Evolutionary conservation across 768 basidiomycete genomes (phyloP), one percentile per base, ranked within the genome.

Genomic region (Tulasnella calospora): DNA sequence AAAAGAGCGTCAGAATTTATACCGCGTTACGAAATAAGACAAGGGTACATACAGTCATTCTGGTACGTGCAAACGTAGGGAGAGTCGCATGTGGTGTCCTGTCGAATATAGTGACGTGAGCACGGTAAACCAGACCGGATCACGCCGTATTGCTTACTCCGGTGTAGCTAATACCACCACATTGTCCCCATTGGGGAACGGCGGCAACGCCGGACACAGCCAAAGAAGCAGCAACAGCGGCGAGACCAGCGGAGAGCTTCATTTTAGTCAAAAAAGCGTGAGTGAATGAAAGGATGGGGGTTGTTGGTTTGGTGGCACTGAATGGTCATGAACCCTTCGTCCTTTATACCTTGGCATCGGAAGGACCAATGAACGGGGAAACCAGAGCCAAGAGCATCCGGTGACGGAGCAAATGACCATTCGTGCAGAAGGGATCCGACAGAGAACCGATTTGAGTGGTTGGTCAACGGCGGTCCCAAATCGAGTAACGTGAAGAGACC

Each of bases 231-330:
- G 74, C 40, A 36, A 75, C 23, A 75, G 74, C 55, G 30, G 74
- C 74, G 46, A 75, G 23, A 47, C 74, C 74, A 33, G 74, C 21
- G n/a, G 74, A 46, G 74, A 75, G 46, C 55, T 55, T 75, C 74
- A 75, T 75, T 38, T 46, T 46, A 40, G 47, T 13, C 71, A 72
- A 41, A 67, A 67, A 33, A 67, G 61, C 33, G 61, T 67, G 61
- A 67, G 61, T 27, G 61, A 67, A 30, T 67, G 27, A 67, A 67
- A 67, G 33, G 61, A 67, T 67, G 61, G 61, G 13, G 33, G n/a
- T n/a, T 27, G 61, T 67, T 33, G 61, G 27, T 13, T 57, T 67
- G 27, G 13, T 8, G n/a, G 33, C 12, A 7, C 21, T 51, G 47
- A 17, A 33, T 33, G 61, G 27, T n/a, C 61, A 67, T 33, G 30